Percentiles rank a stretch among this genome's conserved stretches.
Evolutionary conservation across 768 basidiomycete genomes (phyloP).

Genomic region (Lactarius pseudohatsudake): DNA sequence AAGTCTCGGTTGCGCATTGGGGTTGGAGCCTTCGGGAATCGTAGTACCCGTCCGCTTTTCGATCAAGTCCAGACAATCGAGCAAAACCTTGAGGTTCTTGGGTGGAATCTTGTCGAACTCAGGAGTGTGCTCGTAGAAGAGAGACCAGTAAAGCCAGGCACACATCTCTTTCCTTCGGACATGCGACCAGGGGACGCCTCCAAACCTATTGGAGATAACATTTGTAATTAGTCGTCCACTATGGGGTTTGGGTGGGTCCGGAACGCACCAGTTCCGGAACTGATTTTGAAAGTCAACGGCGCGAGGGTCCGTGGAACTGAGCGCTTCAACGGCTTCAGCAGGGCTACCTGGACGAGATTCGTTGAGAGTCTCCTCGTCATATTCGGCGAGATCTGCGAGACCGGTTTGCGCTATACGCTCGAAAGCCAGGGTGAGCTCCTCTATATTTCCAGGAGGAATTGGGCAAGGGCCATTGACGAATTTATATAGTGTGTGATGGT

Average conservation of each 20-base stretch:
- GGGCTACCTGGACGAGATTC: slow-evolving; percentile 57
- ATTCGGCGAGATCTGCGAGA: slow-evolving; percentile 52
- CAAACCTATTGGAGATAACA: slow-evolving; percentile 55
- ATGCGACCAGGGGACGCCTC: slow-evolving; percentile 68
- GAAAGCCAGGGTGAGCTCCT: slow-evolving; percentile 59
- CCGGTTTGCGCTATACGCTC: slow-evolving; percentile 65
- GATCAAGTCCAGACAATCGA: slow-evolving; percentile 58
- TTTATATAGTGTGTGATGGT: slow-evolving; percentile 53
- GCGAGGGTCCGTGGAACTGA: slow-evolving; percentile 65
- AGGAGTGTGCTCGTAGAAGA: slow-evolving; percentile 68
- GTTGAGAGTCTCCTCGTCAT: slow-evolving; percentile 55
- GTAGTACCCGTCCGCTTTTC: slow-evolving; percentile 70
- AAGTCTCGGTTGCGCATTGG: slow-evolving; percentile 53
- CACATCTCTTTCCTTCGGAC: slow-evolving; percentile 62
- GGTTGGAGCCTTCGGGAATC: slow-evolving; percentile 61
- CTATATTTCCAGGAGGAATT: slow-evolving; percentile 45
- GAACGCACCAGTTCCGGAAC: slow-evolving; percentile 53
- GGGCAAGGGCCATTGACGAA: slow-evolving; percentile 50
- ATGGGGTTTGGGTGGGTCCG: not conserved
- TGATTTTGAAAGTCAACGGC: slow-evolving; percentile 71
- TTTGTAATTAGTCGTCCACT: not conserved
- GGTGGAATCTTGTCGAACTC: slow-evolving; percentile 47
- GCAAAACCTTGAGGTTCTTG: slow-evolving; percentile 50
- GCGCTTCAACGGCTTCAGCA: slow-evolving; percentile 53
- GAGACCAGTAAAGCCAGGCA: slow-evolving; percentile 82